A percentile compares a stretch with the other conserved stretches of the same genome.
These are phyloP conservation scores for Pseudocercospora vitis DNA, from an alignment of 2,329 filamentous ascomycete genomes.

Conservation along the genomic window DNA sequence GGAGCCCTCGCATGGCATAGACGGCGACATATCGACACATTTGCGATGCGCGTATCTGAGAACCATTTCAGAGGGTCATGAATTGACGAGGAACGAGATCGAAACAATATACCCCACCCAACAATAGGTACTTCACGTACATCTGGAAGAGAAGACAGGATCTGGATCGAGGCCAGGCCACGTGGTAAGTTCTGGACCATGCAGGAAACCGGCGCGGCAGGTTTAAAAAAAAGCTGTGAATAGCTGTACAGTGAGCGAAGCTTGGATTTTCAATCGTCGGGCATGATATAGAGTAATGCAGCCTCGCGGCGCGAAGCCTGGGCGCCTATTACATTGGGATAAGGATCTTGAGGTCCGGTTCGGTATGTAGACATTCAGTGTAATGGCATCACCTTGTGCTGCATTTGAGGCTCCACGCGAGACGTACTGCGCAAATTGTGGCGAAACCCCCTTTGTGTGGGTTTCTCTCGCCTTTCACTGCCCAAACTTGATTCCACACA, in stretches of 20 bases:
- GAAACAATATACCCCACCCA: conserved; percentile 1
- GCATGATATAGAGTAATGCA: background rate
- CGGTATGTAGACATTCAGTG: background rate
- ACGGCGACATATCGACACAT: no score
- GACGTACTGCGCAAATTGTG: no score
- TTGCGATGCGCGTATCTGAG: no score
- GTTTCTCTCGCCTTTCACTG: conserved; percentile 2
- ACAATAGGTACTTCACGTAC: no score
- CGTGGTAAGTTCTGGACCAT: no score
- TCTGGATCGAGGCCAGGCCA: background rate
- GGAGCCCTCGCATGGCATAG: no score
- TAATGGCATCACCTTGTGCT: no score
- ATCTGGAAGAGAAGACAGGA: no score
- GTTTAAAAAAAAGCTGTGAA: background rate
- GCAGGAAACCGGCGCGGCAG: no score
- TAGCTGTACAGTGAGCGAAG: conserved; percentile 1
- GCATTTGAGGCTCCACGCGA: no score
- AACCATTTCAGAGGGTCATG: background rate
- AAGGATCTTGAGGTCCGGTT: no score
- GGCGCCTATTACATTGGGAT: background rate
- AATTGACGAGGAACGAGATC: conserved; percentile 4
- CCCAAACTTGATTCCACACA: conserved; percentile 46
- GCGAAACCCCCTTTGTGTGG: background rate
- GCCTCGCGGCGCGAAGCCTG: background rate
- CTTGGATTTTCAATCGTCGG: background rate